Conservation (phyloP, 441 rosid genomes). For the Metrosideros polymorpha region DNA sequence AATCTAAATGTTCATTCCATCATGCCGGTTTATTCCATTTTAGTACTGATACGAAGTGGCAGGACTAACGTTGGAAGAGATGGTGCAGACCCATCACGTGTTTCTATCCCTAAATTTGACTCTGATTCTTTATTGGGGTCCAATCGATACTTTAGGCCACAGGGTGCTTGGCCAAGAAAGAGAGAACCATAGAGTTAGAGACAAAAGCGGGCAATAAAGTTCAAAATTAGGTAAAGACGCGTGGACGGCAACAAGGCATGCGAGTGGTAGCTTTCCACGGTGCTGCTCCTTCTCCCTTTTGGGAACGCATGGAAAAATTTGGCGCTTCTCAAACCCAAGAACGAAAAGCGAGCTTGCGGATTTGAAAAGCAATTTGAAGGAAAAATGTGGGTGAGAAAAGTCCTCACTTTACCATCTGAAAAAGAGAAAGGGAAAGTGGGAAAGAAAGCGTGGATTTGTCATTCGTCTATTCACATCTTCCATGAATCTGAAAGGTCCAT, state of each 20-base stretch:
- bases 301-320: not conserved
- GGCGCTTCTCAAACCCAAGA: not conserved
- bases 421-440: not conserved
- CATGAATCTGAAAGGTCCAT: not conserved
- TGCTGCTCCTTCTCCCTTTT: not conserved
- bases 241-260: not conserved
- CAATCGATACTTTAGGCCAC: not conserved
- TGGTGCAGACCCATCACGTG: not conserved
- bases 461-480: not conserved
- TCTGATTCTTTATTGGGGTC: not conserved
- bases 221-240: conserved; percentile 4
- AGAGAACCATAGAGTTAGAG: not conserved
- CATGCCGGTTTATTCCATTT: not conserved
- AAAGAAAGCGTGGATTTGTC: not conserved
- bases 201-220: not conserved
- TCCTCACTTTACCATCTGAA: not conserved
- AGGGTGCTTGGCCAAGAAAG: not conserved
- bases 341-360: not conserved
- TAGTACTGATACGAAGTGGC: not conserved
- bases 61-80: not conserved
- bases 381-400: not conserved
- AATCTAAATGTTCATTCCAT: not conserved
- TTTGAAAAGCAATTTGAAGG: not conserved
- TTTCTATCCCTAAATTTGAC: not conserved
- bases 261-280: not conserved